A percentile compares a stretch with the other conserved stretches of the same genome.
phyloP scores from a whole-genome alignment of 2,329 filamentous ascomycete genomes.

The Cryphonectria naterciae region DNA sequence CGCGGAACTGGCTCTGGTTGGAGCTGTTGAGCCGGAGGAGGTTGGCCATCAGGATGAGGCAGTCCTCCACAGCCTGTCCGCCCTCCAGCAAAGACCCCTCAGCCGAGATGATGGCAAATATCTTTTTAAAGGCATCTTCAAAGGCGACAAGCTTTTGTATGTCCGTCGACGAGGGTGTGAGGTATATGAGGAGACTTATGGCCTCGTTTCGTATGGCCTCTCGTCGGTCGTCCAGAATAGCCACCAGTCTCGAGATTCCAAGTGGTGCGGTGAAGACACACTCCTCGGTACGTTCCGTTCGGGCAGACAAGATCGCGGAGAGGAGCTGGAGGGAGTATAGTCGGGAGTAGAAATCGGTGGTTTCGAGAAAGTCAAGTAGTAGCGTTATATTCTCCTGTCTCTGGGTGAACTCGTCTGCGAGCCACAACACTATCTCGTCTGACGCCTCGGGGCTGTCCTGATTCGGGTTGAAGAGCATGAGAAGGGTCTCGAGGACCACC shows the following conservation, averaged over 20 bases:
- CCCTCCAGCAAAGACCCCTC: constrained; percentile 85
- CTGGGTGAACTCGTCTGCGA: constrained; percentile 97
- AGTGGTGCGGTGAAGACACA: constrained; percentile 88
- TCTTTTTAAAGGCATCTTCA: constrained; percentile 86
- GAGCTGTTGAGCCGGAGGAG: constrained; percentile 83
- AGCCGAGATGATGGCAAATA: constrained; percentile 79
- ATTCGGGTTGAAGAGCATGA: constrained; percentile 84
- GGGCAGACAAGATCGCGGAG: constrained; percentile 79
- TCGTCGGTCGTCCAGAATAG: constrained; percentile 79
- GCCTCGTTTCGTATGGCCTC: constrained; percentile 90
- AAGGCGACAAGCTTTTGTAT: constrained; percentile 96
- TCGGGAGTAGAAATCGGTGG: constrained; percentile 84
- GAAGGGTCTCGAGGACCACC: constrained; percentile 88
- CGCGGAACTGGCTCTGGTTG: constrained; percentile 92
- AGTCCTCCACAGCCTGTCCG: constrained; percentile 88
- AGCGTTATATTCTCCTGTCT: constrained; percentile 95
- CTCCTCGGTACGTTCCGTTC: constrained; percentile 91
- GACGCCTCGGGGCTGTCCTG: constrained; percentile 84
- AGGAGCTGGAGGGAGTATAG: constrained; percentile 91
- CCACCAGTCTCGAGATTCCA: constrained; percentile 84
- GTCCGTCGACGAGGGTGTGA: constrained; percentile 85
- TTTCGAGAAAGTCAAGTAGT: constrained; percentile 86
- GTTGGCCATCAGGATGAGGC: constrained; percentile 87
- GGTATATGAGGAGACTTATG: constrained; percentile 81
- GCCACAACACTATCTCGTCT: constrained; percentile 93